phyloP scores from a whole-genome alignment of 1,284 basidiomycete genomes.

The Pascua sp. region DNA sequence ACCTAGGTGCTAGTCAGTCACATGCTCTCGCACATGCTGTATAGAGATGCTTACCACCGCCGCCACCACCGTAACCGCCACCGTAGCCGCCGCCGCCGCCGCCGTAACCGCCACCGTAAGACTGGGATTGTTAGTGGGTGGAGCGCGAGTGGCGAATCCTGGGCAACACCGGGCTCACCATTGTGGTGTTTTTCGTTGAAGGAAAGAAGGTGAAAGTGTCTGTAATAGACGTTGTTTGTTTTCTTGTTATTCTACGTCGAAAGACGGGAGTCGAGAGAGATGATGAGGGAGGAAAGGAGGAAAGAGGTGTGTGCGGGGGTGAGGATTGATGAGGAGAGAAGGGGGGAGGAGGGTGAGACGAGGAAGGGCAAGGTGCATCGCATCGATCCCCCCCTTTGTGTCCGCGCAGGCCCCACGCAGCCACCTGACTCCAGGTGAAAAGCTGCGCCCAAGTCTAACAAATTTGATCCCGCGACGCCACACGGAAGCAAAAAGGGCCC shows the following conservation, averaged over 20 bases:
- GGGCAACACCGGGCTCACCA: conserved; percentile 1
- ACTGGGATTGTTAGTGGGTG: conserved; percentile 18
- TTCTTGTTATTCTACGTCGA: conserved; percentile 6
- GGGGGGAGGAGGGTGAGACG: not conserved
- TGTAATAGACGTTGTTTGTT: not conserved
- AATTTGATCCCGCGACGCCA: not conserved
- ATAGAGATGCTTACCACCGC: conserved; percentile 19
- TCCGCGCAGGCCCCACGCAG: too few species aligned
- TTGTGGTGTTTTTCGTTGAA: conserved; percentile 3
- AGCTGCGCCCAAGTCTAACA: too few species aligned
- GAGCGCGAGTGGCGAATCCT: not conserved
- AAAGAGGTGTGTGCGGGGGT: not conserved
- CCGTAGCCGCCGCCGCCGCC: conserved; percentile 51
- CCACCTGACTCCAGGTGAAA: too few species aligned
- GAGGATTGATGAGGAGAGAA: not conserved
- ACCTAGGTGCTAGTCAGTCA: too few species aligned
- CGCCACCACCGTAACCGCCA: conserved; percentile 27
- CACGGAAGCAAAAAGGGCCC: not conserved
- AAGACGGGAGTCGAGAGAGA: not conserved
- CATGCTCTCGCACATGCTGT: too few species aligned
- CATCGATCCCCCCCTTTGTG: too few species aligned
- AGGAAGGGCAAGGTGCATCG: too few species aligned
- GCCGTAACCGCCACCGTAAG: conserved; percentile 38
- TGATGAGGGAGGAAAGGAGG: conserved; percentile 3
- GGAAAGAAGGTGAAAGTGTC: conserved; percentile 1